These are phyloP conservation scores for Monosporascus cannonballus DNA, from an alignment of 2,329 filamentous ascomycete species.

Conservation along the genomic window DNA sequence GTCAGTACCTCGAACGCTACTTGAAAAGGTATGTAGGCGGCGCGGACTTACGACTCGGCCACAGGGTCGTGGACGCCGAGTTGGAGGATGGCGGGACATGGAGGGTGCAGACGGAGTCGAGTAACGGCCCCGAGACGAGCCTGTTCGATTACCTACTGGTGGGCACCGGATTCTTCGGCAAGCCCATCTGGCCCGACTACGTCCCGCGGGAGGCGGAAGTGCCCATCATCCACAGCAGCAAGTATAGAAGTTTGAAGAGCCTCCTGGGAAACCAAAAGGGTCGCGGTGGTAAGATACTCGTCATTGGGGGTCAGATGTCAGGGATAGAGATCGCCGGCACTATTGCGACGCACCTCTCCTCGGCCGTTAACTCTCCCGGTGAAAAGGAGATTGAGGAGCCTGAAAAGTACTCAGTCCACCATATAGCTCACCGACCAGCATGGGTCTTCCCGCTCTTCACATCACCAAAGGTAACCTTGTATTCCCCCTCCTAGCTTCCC, in stretches of 20 bases:
- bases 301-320: constrained; percentile 79
- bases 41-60: constrained; percentile 42
- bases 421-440: constrained; percentile 62
- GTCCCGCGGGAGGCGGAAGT: constrained; percentile 30
- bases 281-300: constrained; percentile 55
- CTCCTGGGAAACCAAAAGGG: constrained; percentile 34
- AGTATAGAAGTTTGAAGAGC: constrained; percentile 49
- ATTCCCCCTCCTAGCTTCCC: background rate
- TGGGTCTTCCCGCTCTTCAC: constrained; percentile 64
- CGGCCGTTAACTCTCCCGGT: constrained; percentile 47
- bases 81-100: constrained; percentile 30
- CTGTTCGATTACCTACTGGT: constrained; percentile 67
- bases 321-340: constrained; percentile 71
- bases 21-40: constrained; percentile 43
- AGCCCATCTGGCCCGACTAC: constrained; percentile 45
- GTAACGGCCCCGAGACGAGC: constrained; percentile 31
- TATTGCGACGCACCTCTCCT: constrained; percentile 66
- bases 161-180: constrained; percentile 71
- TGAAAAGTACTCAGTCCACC: constrained; percentile 54
- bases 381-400: constrained; percentile 33
- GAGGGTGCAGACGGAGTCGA: constrained; percentile 33
- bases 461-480: constrained; percentile 38
- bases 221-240: constrained; percentile 62
- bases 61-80: constrained; percentile 37
- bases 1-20: constrained; percentile 65